These are phyloP conservation scores for Phytophthora nicotianae DNA, from an alignment of 352 stramenopile species.

Conservation along the genomic window DNA sequence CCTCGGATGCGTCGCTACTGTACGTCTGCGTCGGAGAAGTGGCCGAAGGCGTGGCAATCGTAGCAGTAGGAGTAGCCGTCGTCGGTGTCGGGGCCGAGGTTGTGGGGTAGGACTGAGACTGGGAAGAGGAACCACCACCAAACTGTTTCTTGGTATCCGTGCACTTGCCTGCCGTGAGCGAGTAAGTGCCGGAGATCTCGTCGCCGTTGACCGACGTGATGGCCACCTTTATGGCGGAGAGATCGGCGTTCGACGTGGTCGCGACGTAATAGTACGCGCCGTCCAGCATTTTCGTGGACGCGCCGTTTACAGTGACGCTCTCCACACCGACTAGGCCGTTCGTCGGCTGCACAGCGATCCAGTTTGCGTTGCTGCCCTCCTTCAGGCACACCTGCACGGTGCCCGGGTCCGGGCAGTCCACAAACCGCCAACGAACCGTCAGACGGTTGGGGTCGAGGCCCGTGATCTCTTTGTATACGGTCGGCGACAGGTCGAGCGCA, in stretches of 20 bases:
- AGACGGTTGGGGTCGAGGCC: slow-evolving; percentile 58
- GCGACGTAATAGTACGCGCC: slow-evolving; percentile 75
- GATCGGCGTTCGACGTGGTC: slow-evolving; percentile 29
- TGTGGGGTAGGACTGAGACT: slow-evolving; percentile 15
- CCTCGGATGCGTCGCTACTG: slow-evolving; percentile 16
- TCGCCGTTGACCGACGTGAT: slow-evolving; percentile 65
- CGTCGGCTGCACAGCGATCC: slow-evolving; percentile 66
- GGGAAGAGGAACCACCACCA: slow-evolving; percentile 15
- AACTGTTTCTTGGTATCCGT: slow-evolving; percentile 44
- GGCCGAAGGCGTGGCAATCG: slow-evolving; percentile 15
- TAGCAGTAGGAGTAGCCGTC: slow-evolving; percentile 4
- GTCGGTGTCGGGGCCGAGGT: slow-evolving; percentile 5
- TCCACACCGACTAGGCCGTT: slow-evolving; percentile 53
- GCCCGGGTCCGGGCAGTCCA: slow-evolving; percentile 58
- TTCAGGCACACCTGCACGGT: slow-evolving; percentile 79
- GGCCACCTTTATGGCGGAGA: slow-evolving; percentile 46
- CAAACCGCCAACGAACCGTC: slow-evolving; percentile 68
- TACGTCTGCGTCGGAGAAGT: slow-evolving; percentile 22
- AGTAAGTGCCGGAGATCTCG: slow-evolving; percentile 58
- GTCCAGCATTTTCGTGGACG: slow-evolving; percentile 61
- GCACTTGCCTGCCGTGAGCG: slow-evolving; percentile 42
- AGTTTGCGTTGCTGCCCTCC: slow-evolving; percentile 61
- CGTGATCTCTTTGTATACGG: slow-evolving; percentile 73
- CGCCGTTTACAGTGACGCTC: slow-evolving; percentile 66
- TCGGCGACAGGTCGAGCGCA: slow-evolving; percentile 72